phyloP scores from a whole-genome alignment of 208 protist genomes.

The Vickermania spadyakhi region DNA sequence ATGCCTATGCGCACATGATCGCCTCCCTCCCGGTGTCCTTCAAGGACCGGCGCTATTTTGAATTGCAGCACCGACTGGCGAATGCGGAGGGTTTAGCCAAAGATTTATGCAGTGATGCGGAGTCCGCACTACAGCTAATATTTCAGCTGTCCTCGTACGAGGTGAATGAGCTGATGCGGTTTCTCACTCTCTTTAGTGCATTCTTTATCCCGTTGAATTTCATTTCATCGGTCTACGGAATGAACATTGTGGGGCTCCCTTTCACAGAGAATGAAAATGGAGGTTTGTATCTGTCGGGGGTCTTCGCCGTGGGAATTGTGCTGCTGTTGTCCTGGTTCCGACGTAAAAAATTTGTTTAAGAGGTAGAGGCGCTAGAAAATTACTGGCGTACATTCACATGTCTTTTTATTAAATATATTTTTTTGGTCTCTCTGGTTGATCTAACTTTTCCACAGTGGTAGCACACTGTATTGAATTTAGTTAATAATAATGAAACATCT shows the following conservation, averaged over 20 bases:
- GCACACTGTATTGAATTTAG: too few species aligned
- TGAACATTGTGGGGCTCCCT: conserved; percentile 78
- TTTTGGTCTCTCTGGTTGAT: too few species aligned
- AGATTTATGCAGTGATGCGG: conserved; percentile 58
- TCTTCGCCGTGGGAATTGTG: neutral
- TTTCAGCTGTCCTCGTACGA: conserved; percentile 80
- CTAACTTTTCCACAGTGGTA: too few species aligned
- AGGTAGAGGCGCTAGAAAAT: neutral
- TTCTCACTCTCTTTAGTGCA: conserved; percentile 77
- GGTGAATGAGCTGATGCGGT: conserved; percentile 80
- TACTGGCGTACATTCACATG: too few species aligned
- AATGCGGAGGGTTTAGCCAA: conserved; percentile 62
- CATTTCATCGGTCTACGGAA: conserved; percentile 73
- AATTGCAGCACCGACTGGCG: conserved; percentile 59
- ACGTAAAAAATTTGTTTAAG: conserved; percentile 2
- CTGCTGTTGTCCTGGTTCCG: conserved; percentile 4
- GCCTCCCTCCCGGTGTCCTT: conserved; percentile 25
- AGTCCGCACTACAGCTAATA: conserved; percentile 63
- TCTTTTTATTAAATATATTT: too few species aligned
- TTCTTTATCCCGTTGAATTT: conserved; percentile 85
- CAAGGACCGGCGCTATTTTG: conserved; percentile 49
- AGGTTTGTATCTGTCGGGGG: conserved; percentile 19
- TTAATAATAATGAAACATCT: too few species aligned
- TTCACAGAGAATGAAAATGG: conserved; percentile 34
- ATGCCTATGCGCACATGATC: conserved; percentile 54